Evolutionary conservation across 75 land plant species (phyloP).

Genomic region (Gnetum montanum): DNA sequence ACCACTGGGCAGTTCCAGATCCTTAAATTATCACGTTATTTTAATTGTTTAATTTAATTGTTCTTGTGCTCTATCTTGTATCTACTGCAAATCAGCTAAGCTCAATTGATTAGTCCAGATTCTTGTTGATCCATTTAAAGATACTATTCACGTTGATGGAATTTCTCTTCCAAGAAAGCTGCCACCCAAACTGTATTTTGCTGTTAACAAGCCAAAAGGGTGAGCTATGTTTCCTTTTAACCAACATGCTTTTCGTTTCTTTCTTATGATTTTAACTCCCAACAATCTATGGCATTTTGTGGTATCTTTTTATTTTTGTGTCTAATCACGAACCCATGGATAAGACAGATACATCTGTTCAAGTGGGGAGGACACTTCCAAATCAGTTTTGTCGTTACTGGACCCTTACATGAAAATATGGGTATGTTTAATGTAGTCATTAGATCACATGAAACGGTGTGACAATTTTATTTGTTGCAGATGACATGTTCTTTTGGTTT

Average conservation of each 20-base stretch:
- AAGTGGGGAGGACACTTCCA: constrained; percentile 61
- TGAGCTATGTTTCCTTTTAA: constrained; percentile 34
- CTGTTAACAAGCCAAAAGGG: constrained; percentile 98
- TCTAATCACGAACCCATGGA: no score
- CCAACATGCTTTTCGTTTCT: background rate
- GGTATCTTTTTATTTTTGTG: no score
- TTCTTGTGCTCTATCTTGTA: background rate
- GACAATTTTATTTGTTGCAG: no score
- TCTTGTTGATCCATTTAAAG: constrained; percentile 73
- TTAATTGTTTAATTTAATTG: background rate
- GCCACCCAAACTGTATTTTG: constrained; percentile 91
- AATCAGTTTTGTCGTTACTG: constrained; percentile 65
- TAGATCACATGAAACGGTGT: no score
- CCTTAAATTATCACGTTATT: background rate
- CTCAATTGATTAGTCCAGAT: constrained; percentile 40
- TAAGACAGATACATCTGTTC: constrained; percentile 85
- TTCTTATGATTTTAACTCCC: no score
- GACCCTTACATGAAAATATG: constrained; percentile 73
- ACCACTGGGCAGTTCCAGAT: no score
- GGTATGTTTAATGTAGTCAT: constrained; percentile 44
- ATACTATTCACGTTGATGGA: constrained; percentile 85
- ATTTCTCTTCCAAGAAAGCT: constrained; percentile 74
- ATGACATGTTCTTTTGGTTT: no score
- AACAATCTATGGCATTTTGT: no score
- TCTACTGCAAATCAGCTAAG: background rate